Evolutionary conservation across 1,284 basidiomycete genomes (phyloP).

Genomic region (Coriolopsis trogii): DNA sequence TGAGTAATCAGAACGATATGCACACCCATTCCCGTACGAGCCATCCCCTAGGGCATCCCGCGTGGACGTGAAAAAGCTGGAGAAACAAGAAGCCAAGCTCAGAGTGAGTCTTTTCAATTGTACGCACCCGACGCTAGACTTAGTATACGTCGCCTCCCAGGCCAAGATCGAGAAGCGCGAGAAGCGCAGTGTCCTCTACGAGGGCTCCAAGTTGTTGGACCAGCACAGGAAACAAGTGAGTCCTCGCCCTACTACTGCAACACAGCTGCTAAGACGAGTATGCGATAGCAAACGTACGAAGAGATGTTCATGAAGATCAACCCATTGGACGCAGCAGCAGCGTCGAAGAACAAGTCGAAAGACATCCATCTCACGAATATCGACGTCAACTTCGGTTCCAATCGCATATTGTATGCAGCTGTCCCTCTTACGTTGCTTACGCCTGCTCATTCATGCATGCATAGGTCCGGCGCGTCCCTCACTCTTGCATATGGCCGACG

Average conservation of each 20-base stretch:
- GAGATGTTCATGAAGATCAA: slow-evolving; percentile 99
- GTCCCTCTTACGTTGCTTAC: slow-evolving; percentile 26
- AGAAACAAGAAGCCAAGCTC: slow-evolving; percentile 98
- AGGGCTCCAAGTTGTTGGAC: slow-evolving; percentile 94
- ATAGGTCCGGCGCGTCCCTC: slow-evolving; percentile 79
- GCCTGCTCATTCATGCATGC: background rate
- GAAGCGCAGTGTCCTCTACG: slow-evolving; percentile 82
- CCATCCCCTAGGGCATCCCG: slow-evolving; percentile 72
- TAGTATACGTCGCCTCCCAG: slow-evolving; percentile 36
- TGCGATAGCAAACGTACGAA: slow-evolving; percentile 86
- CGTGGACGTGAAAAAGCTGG: slow-evolving; percentile 97
- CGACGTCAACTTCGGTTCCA: slow-evolving; percentile 93
- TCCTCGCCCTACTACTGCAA: slow-evolving; percentile 21
- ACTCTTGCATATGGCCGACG: slow-evolving; percentile 89
- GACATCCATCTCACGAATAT: slow-evolving; percentile 96
- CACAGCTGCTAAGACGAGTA: background rate
- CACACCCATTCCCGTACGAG: background rate
- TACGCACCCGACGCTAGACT: background rate
- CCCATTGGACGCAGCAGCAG: slow-evolving; percentile 82
- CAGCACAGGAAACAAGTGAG: slow-evolving; percentile 86
- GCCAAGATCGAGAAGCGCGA: slow-evolving; percentile 98
- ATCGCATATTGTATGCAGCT: slow-evolving; percentile 90
- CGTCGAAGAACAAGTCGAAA: slow-evolving; percentile 92
- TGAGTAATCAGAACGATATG: slow-evolving; percentile 43
- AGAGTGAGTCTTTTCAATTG: slow-evolving; percentile 48